A percentile compares a stretch with the other conserved stretches of the same genome.
These are phyloP conservation scores for Xylaria sp. DNA, from an alignment of 495 filamentous ascomycete genomes.

Conservation along the genomic window DNA sequence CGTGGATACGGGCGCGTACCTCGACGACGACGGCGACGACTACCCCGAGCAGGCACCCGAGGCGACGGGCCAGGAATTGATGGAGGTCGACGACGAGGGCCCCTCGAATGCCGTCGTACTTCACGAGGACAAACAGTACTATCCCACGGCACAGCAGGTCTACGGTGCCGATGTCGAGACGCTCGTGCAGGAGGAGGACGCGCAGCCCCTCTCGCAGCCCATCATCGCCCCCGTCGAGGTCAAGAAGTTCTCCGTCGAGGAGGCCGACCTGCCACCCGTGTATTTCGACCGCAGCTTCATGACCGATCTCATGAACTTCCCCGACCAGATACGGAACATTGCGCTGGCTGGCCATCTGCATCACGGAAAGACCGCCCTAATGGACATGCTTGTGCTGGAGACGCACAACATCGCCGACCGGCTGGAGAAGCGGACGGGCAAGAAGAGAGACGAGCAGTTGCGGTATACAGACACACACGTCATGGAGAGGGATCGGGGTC, in stretches of 20 bases:
- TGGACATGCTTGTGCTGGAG: slow-evolving; percentile 97
- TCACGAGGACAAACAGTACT: slow-evolving; percentile 99
- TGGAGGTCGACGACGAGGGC: slow-evolving; percentile 95
- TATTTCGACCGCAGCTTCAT: slow-evolving; percentile 85
- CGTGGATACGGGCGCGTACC: slow-evolving; percentile 76
- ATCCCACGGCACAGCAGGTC: slow-evolving; percentile 92
- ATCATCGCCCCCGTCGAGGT: slow-evolving; percentile 92
- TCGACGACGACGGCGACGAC: slow-evolving; percentile 71
- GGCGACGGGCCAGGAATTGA: slow-evolving; percentile 77
- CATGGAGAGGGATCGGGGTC: slow-evolving; percentile 83
- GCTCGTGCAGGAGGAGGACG: slow-evolving; percentile 95
- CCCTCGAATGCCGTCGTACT: slow-evolving; percentile 95
- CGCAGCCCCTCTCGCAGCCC: slow-evolving; percentile 87
- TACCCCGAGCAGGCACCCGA: slow-evolving; percentile 68
- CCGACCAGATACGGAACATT: slow-evolving; percentile 91
- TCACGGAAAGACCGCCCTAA: slow-evolving; percentile 96
- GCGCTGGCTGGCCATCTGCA: slow-evolving; percentile 92
- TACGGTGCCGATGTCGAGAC: slow-evolving; percentile 95
- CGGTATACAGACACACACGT: slow-evolving; percentile 93
- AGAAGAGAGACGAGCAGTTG: slow-evolving; percentile 86
- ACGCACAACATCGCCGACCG: slow-evolving; percentile 85
- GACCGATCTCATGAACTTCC: slow-evolving; percentile 95
- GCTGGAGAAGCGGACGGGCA: slow-evolving; percentile 79
- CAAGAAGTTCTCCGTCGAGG: slow-evolving; percentile 94
- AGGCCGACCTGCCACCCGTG: slow-evolving; percentile 87